Conservation (phyloP, 2,329 filamentous ascomycete genomes). For the Hymenoscyphus scutula region DNA sequence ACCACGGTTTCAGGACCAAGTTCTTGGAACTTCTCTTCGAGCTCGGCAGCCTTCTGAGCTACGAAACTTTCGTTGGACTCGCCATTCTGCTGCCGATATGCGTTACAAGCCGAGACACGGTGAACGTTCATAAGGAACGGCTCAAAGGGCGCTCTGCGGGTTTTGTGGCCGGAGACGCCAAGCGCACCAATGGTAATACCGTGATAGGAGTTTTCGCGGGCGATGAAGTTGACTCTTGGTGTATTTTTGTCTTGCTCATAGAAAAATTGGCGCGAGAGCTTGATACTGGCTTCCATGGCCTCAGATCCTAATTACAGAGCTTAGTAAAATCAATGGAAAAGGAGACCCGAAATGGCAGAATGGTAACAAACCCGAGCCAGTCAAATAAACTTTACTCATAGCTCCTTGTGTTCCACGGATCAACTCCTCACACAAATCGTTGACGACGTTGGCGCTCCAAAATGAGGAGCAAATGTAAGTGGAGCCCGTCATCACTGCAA, state of each 20-base stretch:
- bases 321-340: background rate
- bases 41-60: constrained; percentile 54
- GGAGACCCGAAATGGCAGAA: background rate
- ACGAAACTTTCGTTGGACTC: constrained; percentile 58
- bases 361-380: constrained; percentile 50
- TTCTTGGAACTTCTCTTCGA: constrained; percentile 59
- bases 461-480: constrained; percentile 58
- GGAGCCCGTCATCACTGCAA: constrained; percentile 38
- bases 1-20: constrained; percentile 62
- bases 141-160: constrained; percentile 56
- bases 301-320: constrained; percentile 53
- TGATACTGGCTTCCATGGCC: constrained; percentile 66
- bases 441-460: constrained; percentile 53
- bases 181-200: constrained; percentile 66
- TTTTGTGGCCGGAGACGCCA: constrained; percentile 57
- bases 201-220: constrained; percentile 65
- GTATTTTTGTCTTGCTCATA: constrained; percentile 48
- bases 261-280: constrained; percentile 66
- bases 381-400: constrained; percentile 54
- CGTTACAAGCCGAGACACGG: constrained; percentile 61
- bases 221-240: constrained; percentile 59
- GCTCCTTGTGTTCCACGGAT: constrained; percentile 42
- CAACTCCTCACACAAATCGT: constrained; percentile 45
- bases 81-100: constrained; percentile 54
- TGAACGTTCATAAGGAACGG: constrained; percentile 55